phyloP scores from a whole-genome alignment of 1,284 basidiomycete genomes.

The Mixia osmundae region DNA sequence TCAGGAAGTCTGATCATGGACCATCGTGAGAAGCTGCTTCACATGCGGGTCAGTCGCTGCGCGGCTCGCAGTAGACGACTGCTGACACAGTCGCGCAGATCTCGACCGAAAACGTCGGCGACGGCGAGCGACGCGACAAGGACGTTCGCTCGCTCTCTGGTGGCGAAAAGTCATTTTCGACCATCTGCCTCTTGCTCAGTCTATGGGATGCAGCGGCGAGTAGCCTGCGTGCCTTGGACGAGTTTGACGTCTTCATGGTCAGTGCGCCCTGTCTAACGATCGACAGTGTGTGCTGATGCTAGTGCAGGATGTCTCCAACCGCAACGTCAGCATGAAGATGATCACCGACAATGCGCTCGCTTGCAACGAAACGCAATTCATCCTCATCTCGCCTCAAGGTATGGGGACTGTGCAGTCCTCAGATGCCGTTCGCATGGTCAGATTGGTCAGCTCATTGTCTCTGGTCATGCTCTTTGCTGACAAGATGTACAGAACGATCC shows the following conservation, averaged over 20 bases:
- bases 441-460: not conserved
- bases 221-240: constrained; percentile 78
- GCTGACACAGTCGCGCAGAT: constrained; percentile 13
- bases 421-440: constrained; percentile 11
- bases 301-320: constrained; percentile 81
- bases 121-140: constrained; percentile 33
- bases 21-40: constrained; percentile 41
- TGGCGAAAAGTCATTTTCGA: constrained; percentile 86
- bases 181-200: constrained; percentile 73
- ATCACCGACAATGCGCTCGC: constrained; percentile 5
- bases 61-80: constrained; percentile 7
- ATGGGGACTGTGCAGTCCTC: not conserved
- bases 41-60: constrained; percentile 14
- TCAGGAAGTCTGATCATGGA: constrained; percentile 36
- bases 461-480: too few relatives aligned
- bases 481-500: too few relatives aligned
- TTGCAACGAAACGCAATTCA: constrained; percentile 1
- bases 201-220: constrained; percentile 90
- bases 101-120: constrained; percentile 3
- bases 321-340: constrained; percentile 69
- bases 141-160: constrained; percentile 8
- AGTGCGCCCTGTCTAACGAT: constrained; percentile 19
- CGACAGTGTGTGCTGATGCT: constrained; percentile 96
- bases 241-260: constrained; percentile 20
- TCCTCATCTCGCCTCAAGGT: constrained; percentile 5